Conservation (phyloP, 2,329 filamentous ascomycete genomes). For the Ophiocordyceps sinensis region DNA sequence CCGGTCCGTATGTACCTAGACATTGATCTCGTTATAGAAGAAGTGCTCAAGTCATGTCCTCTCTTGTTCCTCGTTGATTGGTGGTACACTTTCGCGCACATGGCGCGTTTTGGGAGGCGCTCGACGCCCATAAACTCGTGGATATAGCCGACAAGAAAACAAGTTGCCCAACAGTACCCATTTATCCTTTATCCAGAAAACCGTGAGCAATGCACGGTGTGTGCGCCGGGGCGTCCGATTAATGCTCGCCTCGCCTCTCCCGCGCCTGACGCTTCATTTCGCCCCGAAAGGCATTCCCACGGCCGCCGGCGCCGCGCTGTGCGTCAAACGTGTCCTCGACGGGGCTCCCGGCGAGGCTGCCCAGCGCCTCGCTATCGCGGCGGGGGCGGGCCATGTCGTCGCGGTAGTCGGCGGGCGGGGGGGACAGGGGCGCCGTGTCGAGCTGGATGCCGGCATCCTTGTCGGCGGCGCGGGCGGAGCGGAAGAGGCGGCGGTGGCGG, state of each 20-base stretch:
- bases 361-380: slow-evolving; percentile 32
- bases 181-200: too few relatives aligned
- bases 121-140: too few relatives aligned
- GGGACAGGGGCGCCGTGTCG: slow-evolving; percentile 16
- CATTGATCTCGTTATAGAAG: too few relatives aligned
- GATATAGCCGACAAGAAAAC: too few relatives aligned
- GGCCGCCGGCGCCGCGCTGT: slow-evolving; percentile 13
- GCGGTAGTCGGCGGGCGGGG: slow-evolving; percentile 10
- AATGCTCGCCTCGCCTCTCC: slow-evolving; percentile 14
- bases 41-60: too few relatives aligned
- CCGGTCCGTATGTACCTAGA: too few relatives aligned
- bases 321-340: slow-evolving; percentile 26
- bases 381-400: slow-evolving; percentile 9
- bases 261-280: slow-evolving; percentile 33
- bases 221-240: background rate
- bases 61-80: too few relatives aligned
- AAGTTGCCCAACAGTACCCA: too few relatives aligned
- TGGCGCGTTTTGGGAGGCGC: too few relatives aligned
- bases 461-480: slow-evolving; percentile 11
- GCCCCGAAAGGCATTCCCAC: slow-evolving; percentile 32
- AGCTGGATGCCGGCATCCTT: slow-evolving; percentile 30
- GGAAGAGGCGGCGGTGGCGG: slow-evolving; percentile 20
- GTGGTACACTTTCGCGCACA: too few relatives aligned
- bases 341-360: slow-evolving; percentile 33
- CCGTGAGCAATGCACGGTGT: too few relatives aligned